Conservation (phyloP, 2,329 filamentous ascomycete species). For the Dendryphion nanum region DNA sequence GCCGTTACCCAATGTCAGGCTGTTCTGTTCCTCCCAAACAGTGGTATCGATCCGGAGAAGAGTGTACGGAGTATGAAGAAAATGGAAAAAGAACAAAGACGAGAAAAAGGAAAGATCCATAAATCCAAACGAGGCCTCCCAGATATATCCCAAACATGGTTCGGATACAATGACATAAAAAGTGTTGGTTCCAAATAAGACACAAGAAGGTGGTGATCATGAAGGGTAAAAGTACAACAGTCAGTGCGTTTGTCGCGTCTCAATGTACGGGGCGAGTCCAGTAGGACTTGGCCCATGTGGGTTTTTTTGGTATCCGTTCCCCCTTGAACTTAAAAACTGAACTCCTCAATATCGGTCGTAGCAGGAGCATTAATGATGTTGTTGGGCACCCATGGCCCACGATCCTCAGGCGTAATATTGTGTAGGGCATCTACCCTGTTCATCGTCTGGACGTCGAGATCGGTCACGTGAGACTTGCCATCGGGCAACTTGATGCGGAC, state of each 20-base stretch:
- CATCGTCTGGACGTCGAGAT: conserved; percentile 87
- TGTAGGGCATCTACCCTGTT: conserved; percentile 84
- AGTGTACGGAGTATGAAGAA: too few species aligned
- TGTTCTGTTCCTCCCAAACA: too few species aligned
- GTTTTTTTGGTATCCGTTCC: conserved; percentile 1
- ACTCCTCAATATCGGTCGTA: conserved; percentile 9
- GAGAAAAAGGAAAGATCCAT: too few species aligned
- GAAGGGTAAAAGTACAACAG: conserved; percentile 5
- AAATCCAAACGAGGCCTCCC: too few species aligned
- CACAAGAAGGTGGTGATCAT: too few species aligned
- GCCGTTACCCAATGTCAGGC: too few species aligned
- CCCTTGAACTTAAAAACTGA: conserved; percentile 8
- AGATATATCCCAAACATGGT: too few species aligned
- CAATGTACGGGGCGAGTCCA: conserved; percentile 4
- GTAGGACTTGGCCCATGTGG: neutral
- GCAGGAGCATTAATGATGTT: conserved; percentile 50
- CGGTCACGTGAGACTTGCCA: conserved; percentile 80
- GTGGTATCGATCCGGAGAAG: too few species aligned
- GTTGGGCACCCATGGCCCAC: conserved; percentile 77
- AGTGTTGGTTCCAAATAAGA: too few species aligned
- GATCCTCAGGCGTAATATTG: conserved; percentile 78
- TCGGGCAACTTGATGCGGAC: conserved; percentile 72
- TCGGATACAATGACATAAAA: too few species aligned
- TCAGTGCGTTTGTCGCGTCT: conserved; percentile 4
- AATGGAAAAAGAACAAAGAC: too few species aligned